These are phyloP conservation scores for Paramecium sexaurelia DNA, from an alignment of 73 alveolate species.

Conservation along the genomic window DNA sequence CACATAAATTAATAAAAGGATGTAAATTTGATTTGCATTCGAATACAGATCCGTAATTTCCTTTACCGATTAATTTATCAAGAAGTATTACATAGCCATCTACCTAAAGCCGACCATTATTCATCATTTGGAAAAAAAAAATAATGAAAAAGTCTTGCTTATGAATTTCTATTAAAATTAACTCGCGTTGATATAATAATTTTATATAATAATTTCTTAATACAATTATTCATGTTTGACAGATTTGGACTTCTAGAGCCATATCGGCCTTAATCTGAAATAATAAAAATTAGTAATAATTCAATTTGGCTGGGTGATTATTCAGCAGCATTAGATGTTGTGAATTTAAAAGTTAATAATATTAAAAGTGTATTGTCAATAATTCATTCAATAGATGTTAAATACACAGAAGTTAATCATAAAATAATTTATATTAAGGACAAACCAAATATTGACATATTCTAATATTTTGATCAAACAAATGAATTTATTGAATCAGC, in stretches of 20 bases:
- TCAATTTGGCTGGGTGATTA: conserved; percentile 22
- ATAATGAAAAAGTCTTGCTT: no score
- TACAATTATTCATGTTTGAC: conserved; percentile 43
- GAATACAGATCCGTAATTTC: not conserved
- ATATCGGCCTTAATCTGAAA: conserved; percentile 12
- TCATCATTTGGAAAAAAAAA: no score
- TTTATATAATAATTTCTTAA: no score
- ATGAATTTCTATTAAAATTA: no score
- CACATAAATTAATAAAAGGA: not conserved
- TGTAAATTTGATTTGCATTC: not conserved
- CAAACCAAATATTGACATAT: conserved; percentile 45
- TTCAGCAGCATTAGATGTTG: conserved; percentile 22
- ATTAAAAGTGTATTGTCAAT: conserved; percentile 25
- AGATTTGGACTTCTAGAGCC: conserved; percentile 52
- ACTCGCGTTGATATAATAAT: no score
- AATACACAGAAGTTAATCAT: conserved; percentile 51
- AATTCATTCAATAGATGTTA: not conserved
- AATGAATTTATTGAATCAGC: conserved; percentile 59
- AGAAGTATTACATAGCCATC: not conserved
- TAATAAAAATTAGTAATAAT: not conserved
- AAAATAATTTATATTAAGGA: conserved; percentile 20
- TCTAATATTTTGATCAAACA: conserved; percentile 23
- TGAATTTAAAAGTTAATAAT: conserved; percentile 2
- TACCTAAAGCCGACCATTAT: no score
- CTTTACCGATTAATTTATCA: not conserved